Conservation (phyloP, 192 early-diverging fungal species). For the Kickxella alabastrina region DNA sequence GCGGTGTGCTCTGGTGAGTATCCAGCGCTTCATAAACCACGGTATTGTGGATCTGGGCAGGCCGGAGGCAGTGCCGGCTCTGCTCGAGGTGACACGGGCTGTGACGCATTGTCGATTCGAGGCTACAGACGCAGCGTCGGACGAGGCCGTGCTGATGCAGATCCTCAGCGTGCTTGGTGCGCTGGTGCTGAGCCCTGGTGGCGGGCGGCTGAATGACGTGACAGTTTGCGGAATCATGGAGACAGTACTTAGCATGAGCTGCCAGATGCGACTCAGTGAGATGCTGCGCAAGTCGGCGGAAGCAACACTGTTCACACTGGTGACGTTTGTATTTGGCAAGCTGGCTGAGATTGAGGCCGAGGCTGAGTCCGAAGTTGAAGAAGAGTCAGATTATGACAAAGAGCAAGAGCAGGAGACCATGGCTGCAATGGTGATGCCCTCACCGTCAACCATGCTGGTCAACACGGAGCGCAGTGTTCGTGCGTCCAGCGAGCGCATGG, state of each 20-base stretch:
- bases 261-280: constrained; percentile 84
- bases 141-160: constrained; percentile 89
- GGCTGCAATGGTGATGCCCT: constrained; percentile 20
- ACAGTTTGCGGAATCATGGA: constrained; percentile 97
- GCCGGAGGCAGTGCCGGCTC: constrained; percentile 20
- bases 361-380: not conserved
- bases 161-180: constrained; percentile 81
- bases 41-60: constrained; percentile 59
- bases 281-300: constrained; percentile 49
- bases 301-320: constrained; percentile 45
- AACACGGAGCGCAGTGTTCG: constrained; percentile 10
- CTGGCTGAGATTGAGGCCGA: constrained; percentile 17
- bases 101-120: constrained; percentile 97
- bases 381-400: not conserved
- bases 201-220: constrained; percentile 75
- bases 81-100: constrained; percentile 58
- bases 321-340: constrained; percentile 46
- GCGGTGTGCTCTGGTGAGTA: constrained; percentile 78
- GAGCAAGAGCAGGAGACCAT: not conserved
- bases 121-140: constrained; percentile 85
- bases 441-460: constrained; percentile 33
- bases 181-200: constrained; percentile 69
- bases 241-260: constrained; percentile 94
- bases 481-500: not conserved
- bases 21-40: constrained; percentile 88